Evolutionary conservation across 2,329 filamentous ascomycete species (phyloP), one percentile per base, ranked within the genome.

Genomic region (Hypoxylon sp.): DNA sequence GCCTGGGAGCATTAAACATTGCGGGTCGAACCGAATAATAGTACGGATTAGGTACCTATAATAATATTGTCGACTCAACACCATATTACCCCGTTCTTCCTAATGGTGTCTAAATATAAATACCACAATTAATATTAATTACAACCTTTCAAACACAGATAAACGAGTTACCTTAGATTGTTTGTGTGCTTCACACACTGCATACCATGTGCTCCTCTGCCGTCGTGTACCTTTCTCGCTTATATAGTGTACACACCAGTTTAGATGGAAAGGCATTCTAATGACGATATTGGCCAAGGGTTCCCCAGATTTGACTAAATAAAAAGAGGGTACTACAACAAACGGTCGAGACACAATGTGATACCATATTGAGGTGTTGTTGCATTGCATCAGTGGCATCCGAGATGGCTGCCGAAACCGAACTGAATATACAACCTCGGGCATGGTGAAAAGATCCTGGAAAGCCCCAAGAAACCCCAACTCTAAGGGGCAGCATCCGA

Each of bases 261-360:
- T n/a, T n/a, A n/a, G n/a, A n/a, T n/a, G n/a, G n/a, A n/a, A n/a
- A n/a, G n/a, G 52, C 53, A 50, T 53, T 21, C 49, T 46, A 13
- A 41, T 63, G 34, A 51, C 41, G 45, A 63, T 59, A 34, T 50
- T 48, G 30, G 38, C 53, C 68, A 60, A 69, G 70, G 70, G 14
- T 72, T 72, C 70, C 70, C 70, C 70, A 69, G 70, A 72, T 69
- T 71, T 43, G 38, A 59, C 63, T 66, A 70, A 69, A 55, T 36
- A 60, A 62, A 62, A 72, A 68, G 61, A 65, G 63, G 61, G 58
- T 66, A 68, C 65, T 30, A 65, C 30, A 52, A 53, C 30, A 53
- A 60, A 63, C 41, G 60, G 43, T 60, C 51, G 64, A 67, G 49
- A 62, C 53, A 60, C 32, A 49, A 66, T 52, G 58, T 63, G 60